These are phyloP conservation scores for Linum trigynum DNA, from an alignment of 345 rosid species.

Conservation along the genomic window DNA sequence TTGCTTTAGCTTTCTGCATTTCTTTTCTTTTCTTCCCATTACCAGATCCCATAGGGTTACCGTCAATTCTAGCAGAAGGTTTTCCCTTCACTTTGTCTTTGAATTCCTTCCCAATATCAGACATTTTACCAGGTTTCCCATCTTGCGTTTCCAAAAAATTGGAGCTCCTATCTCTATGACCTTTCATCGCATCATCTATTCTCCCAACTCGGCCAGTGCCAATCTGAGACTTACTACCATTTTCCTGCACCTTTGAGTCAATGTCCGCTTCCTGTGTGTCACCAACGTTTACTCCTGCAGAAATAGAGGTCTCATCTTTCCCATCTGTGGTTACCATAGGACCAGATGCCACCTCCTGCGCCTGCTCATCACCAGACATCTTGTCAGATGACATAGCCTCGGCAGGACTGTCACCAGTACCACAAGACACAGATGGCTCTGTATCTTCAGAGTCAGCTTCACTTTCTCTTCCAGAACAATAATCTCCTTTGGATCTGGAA, in stretches of 20 bases:
- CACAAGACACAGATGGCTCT: conserved; percentile 33
- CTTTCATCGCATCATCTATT: conserved; percentile 26
- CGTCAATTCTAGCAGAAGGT: conserved; percentile 17
- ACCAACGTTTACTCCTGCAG: conserved; percentile 21
- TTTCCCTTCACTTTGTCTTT: conserved; percentile 32
- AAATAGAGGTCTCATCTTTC: conserved; percentile 32
- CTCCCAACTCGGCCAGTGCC: conserved; percentile 28
- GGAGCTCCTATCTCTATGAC: conserved; percentile 23
- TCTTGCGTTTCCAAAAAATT: conserved; percentile 22
- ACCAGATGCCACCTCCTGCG: conserved; percentile 24
- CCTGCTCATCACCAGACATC: conserved; percentile 26
- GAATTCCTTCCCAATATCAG: conserved; percentile 27
- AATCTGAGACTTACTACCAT: conserved; percentile 36
- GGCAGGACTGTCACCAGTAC: conserved; percentile 26
- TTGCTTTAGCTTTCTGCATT: conserved; percentile 24
- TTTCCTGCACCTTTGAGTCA: conserved; percentile 25
- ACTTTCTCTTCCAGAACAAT: conserved; percentile 23
- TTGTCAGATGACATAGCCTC: conserved; percentile 33
- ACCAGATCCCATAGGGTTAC: conserved; percentile 15
- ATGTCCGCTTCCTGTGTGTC: conserved; percentile 25
- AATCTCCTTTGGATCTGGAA: conserved; percentile 28
- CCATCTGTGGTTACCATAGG: conserved; percentile 9
- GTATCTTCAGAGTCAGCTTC: conserved; percentile 40
- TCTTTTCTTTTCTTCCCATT: conserved; percentile 31
- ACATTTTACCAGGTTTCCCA: conserved; percentile 12